phyloP scores from a whole-genome alignment of 2,329 filamentous ascomycete species.

The Drechslera avenae region DNA sequence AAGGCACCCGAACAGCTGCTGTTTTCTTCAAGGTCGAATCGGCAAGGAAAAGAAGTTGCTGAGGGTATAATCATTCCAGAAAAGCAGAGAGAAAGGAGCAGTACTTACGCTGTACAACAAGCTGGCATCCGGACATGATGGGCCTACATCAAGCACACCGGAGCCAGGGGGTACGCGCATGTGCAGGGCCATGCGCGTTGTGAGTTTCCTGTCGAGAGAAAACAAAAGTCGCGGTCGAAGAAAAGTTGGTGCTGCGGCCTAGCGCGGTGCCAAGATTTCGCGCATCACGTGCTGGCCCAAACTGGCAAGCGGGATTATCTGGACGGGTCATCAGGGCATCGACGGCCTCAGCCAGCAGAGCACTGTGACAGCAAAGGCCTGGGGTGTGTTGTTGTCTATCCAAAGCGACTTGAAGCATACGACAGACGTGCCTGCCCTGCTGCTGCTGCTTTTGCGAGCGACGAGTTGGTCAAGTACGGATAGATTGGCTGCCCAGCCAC shows the following conservation, averaged over 20 bases:
- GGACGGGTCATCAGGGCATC: conserved; percentile 15
- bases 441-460: neutral
- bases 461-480: conserved; percentile 7
- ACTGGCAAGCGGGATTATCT: conserved; percentile 13
- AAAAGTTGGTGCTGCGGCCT: conserved; percentile 26
- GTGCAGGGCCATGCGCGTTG: conserved; percentile 1
- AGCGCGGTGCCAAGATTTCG: conserved; percentile 20
- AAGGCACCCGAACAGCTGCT: conserved; percentile 67
- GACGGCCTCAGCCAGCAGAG: neutral
- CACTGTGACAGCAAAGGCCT: neutral
- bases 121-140: conserved; percentile 8
- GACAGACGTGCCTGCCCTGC: neutral
- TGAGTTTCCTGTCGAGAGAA: neutral
- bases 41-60: conserved; percentile 84
- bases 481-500: conserved; percentile 30
- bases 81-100: conserved; percentile 17
- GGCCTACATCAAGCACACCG: conserved; percentile 5
- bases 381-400: neutral
- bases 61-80: conserved; percentile 73
- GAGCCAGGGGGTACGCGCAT: conserved; percentile 9
- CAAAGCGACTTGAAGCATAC: no score
- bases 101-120: conserved; percentile 7
- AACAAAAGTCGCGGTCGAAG: conserved; percentile 9
- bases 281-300: conserved; percentile 13
- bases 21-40: conserved; percentile 86